Evolutionary conservation across 2,329 filamentous ascomycete genomes (phyloP).

Genomic region (Paraconiothyrium brasiliense): DNA sequence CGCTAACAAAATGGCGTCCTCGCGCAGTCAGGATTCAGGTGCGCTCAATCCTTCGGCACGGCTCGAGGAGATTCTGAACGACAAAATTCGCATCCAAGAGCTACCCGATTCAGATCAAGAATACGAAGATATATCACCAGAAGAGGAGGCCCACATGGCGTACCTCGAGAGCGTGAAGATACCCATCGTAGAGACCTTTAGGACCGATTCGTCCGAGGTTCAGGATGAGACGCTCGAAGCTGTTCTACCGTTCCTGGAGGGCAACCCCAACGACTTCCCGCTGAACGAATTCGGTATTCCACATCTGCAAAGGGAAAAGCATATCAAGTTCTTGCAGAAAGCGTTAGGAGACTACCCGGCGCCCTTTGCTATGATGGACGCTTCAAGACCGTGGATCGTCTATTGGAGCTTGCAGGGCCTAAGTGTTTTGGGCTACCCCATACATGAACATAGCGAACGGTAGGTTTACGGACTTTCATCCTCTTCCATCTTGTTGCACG

Average conservation of each 20-base stretch:
- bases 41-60: constrained; percentile 32
- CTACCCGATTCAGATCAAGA: constrained; percentile 47
- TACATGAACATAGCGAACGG: constrained; percentile 70
- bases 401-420: constrained; percentile 90
- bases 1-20: constrained; percentile 38
- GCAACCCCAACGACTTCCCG: constrained; percentile 59
- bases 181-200: constrained; percentile 70
- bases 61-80: constrained; percentile 38
- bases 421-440: constrained; percentile 78
- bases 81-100: constrained; percentile 44
- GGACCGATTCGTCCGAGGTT: constrained; percentile 72
- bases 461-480: constrained; percentile 45
- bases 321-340: constrained; percentile 69
- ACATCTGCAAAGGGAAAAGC: constrained; percentile 70
- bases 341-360: constrained; percentile 70
- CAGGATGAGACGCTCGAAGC: constrained; percentile 75
- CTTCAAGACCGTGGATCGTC: constrained; percentile 90
- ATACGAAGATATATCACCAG: constrained; percentile 48
- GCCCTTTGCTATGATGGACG: constrained; percentile 78
- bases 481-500: too few species aligned
- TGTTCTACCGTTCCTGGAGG: constrained; percentile 73
- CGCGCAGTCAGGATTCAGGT: constrained; percentile 30
- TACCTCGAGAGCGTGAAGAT: constrained; percentile 52
- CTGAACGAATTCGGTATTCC: constrained; percentile 80
- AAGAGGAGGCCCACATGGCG: constrained; percentile 41